A percentile compares a stretch with the other conserved stretches of the same genome.
These are phyloP conservation scores for Striga asiatica DNA, from an alignment of 257 asterid genomes.

Conservation along the genomic window DNA sequence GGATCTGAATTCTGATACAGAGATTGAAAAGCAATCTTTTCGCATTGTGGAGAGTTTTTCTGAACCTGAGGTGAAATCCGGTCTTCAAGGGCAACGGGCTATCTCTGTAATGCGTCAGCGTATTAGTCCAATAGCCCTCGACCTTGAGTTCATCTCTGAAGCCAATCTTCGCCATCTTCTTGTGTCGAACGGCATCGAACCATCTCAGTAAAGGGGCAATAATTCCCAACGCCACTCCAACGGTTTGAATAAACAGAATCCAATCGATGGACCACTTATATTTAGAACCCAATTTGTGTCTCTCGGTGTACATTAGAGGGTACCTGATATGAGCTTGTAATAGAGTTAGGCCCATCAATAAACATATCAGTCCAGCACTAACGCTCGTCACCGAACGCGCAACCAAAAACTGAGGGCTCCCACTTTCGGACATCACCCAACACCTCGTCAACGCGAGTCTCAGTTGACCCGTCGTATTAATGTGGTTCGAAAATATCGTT, in stretches of 20 bases:
- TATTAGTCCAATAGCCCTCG: constrained; percentile 22
- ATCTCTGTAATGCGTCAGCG: constrained; percentile 20
- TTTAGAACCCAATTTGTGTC: neutral
- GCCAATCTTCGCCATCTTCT: neutral
- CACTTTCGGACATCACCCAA: constrained; percentile 26
- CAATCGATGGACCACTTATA: constrained; percentile 22
- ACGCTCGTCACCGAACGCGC: constrained; percentile 19
- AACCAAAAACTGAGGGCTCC: constrained; percentile 25
- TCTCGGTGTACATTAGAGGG: neutral
- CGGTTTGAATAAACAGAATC: constrained; percentile 15
- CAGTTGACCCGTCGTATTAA: constrained; percentile 1
- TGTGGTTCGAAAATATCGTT: neutral
- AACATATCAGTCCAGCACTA: constrained; percentile 17
- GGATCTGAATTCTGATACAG: constrained; percentile 9
- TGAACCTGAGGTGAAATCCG: neutral
- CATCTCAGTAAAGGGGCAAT: constrained; percentile 21
- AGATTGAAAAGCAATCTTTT: constrained; percentile 12
- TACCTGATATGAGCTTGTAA: constrained; percentile 9
- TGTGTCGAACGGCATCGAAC: constrained; percentile 7
- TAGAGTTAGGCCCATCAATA: constrained; percentile 5
- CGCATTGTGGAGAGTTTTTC: constrained; percentile 13
- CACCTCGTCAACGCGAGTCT: constrained; percentile 13
- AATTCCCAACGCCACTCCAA: constrained; percentile 19
- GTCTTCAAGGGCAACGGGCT: constrained; percentile 16
- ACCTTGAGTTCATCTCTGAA: constrained; percentile 13